Percentiles rank a stretch among this genome's conserved stretches.
phyloP scores from a whole-genome alignment of 2,329 filamentous ascomycete species.

The Sporothrix luriei region DNA sequence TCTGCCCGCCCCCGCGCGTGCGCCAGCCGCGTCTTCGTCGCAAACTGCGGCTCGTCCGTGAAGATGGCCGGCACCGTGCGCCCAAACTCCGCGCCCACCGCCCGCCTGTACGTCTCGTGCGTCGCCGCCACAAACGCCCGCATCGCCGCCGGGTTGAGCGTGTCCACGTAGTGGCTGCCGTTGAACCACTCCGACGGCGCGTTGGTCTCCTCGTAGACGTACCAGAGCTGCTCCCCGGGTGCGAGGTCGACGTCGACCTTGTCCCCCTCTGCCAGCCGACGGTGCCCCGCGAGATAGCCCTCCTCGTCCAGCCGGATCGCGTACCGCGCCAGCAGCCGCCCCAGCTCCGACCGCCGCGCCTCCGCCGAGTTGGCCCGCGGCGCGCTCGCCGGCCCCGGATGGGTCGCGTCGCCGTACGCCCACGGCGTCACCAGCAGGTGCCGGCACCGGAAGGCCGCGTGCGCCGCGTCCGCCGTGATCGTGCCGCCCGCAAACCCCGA shows the following conservation, averaged over 20 bases:
- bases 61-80: slow-evolving; percentile 9
- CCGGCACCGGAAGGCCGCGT: slow-evolving; percentile 15
- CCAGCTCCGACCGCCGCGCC: slow-evolving; percentile 17
- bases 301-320: slow-evolving; percentile 10
- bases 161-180: slow-evolving; percentile 15
- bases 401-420: slow-evolving; percentile 6
- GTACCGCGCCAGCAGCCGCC: slow-evolving; percentile 5
- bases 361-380: slow-evolving; percentile 9
- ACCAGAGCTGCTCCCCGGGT: not conserved
- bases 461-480: not conserved
- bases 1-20: not conserved
- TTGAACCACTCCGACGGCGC: slow-evolving; percentile 11
- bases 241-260: not conserved
- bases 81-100: slow-evolving; percentile 12
- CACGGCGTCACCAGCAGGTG: slow-evolving; percentile 1
- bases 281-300: not conserved
- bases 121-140: slow-evolving; percentile 10
- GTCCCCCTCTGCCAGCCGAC: not conserved
- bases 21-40: slow-evolving; percentile 15
- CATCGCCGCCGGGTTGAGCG: not conserved
- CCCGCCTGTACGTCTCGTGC: slow-evolving; percentile 1
- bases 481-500: slow-evolving; percentile 16
- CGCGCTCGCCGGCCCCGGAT: not conserved
- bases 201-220: slow-evolving; percentile 10
- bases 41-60: slow-evolving; percentile 16